Evolutionary conservation across 2,329 filamentous ascomycete genomes (phyloP), one percentile per base, ranked within the genome.

Genomic region (Aspergillus alliaceus): DNA sequence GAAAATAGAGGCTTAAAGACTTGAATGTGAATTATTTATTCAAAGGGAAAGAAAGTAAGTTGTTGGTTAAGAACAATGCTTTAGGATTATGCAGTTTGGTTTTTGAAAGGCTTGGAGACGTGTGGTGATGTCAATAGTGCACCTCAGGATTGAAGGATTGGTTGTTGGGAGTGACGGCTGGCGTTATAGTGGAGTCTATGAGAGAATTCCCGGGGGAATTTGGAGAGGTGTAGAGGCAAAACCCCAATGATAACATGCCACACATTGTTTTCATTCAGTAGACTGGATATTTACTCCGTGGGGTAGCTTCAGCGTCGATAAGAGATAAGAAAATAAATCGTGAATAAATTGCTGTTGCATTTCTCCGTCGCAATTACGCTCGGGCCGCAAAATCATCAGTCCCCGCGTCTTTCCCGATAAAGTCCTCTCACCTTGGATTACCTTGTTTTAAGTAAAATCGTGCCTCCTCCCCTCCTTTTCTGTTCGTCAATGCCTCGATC

Each of bases 401-500:
- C 53, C 61, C 59, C 63, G 48, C 57, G 31, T 29, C 27, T 29
- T 47, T 48, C 35, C 32, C 39, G 42, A 47, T 37, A 15, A 50
- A 44, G 40, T 27, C 49, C 29, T 50, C 20, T 54, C 39, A 20
- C 9, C 24, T 31, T 24, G 2, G 3, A 29, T 25, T 47, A 24
- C 15, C 15, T 31, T 18, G 25, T 47, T 25, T 47, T 25, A 20
- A 15, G 4, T 11, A 25, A 15, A 22, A 42, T 6, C 8, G 24
- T 14, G 22, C 22, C 14, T 25, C 25, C 6, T 11, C 24, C 40
- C 24, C 40, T 14, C n/a, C 14, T 27, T 25, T 15, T n/a, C 44
- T 11, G 29, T 29, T 20, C 7, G 44, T 62, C 59, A 61, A 68
- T 70, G 64, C 61, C 59, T 59, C 51, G 60, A 60, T 65, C 68